These are phyloP conservation scores for Penicillium sp. DNA, from an alignment of 2,329 filamentous ascomycete species.

Conservation along the genomic window DNA sequence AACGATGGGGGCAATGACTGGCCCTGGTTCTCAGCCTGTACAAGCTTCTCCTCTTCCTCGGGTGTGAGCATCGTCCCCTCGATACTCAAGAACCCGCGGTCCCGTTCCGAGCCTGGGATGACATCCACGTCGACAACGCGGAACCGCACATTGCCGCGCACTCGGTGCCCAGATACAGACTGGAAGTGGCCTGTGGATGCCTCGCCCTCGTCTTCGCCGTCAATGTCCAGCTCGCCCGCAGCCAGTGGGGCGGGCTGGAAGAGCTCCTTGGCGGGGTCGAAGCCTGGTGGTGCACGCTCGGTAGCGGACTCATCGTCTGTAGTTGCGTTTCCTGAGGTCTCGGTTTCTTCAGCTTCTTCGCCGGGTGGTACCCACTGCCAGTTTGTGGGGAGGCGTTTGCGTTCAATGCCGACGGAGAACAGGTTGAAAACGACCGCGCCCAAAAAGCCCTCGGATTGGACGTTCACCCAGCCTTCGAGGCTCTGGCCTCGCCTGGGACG, in stretches of 20 bases:
- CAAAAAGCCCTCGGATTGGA: conserved; percentile 85
- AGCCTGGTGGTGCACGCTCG: conserved; percentile 16
- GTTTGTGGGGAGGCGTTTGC: conserved; percentile 67
- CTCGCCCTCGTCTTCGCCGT: conserved; percentile 51
- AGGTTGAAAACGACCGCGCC: conserved; percentile 86
- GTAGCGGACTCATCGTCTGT: conserved; percentile 28
- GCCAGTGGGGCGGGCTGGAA: conserved; percentile 39
- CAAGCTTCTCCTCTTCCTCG: conserved; percentile 62
- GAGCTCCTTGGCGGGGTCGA: conserved; percentile 40
- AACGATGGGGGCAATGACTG: conserved; percentile 31
- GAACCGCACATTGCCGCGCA: conserved; percentile 71
- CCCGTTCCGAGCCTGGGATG: conserved; percentile 65
- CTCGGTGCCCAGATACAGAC: conserved; percentile 65
- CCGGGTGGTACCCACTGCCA: conserved; percentile 76
- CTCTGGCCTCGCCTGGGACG: conserved; percentile 69
- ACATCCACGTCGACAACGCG: conserved; percentile 78
- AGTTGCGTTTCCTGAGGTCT: conserved; percentile 9
- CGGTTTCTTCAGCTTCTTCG: conserved; percentile 29
- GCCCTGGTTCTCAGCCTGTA: conserved; percentile 52
- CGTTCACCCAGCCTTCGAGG: conserved; percentile 77
- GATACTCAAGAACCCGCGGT: conserved; percentile 76
- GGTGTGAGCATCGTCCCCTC: conserved; percentile 80
- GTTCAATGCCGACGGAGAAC: conserved; percentile 86
- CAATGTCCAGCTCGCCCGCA: conserved; percentile 33
- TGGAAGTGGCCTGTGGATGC: conserved; percentile 70